Evolutionary conservation across 73 alveolate species (phyloP).

Genomic region (Tetrahymena borealis): DNA sequence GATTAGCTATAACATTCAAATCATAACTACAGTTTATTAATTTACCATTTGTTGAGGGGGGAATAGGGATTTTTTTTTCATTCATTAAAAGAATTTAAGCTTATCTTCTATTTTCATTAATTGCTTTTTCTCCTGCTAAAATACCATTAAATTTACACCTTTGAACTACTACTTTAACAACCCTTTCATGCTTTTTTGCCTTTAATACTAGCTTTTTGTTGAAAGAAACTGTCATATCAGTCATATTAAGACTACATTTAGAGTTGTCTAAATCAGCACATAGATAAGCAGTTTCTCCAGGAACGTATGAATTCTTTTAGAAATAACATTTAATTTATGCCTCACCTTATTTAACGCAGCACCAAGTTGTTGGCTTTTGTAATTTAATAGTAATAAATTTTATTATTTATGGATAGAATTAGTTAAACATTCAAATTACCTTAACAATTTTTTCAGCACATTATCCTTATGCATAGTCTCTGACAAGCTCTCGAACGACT

Average conservation of each 20-base stretch:
- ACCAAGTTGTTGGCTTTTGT: slow-evolving; percentile 14
- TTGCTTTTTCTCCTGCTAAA: slow-evolving; percentile 1
- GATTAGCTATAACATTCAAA: neutral
- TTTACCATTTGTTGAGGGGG: slow-evolving; percentile 25
- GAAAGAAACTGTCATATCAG: neutral
- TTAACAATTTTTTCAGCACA: slow-evolving; percentile 12
- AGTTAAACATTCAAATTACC: too few relatives aligned
- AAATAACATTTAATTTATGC: slow-evolving; percentile 2
- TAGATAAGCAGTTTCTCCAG: slow-evolving; percentile 25
- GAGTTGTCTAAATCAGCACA: slow-evolving; percentile 31
- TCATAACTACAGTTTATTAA: neutral
- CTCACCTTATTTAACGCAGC: slow-evolving; percentile 24
- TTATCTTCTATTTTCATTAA: slow-evolving; percentile 1
- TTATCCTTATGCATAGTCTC: neutral
- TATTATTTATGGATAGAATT: too few relatives aligned
- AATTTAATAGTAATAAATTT: too few relatives aligned
- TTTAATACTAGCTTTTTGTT: neutral
- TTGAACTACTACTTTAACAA: neutral
- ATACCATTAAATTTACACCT: neutral
- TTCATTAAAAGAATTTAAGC: neutral
- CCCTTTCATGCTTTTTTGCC: neutral
- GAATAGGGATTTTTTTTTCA: neutral
- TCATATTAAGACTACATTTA: slow-evolving; percentile 8
- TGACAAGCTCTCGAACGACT: slow-evolving; percentile 17
- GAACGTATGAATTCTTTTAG: slow-evolving; percentile 11